Percentiles rank a stretch among this genome's conserved stretches.
phyloP scores from a whole-genome alignment of 345 rosid genomes.

The Pistacia atlantica region DNA sequence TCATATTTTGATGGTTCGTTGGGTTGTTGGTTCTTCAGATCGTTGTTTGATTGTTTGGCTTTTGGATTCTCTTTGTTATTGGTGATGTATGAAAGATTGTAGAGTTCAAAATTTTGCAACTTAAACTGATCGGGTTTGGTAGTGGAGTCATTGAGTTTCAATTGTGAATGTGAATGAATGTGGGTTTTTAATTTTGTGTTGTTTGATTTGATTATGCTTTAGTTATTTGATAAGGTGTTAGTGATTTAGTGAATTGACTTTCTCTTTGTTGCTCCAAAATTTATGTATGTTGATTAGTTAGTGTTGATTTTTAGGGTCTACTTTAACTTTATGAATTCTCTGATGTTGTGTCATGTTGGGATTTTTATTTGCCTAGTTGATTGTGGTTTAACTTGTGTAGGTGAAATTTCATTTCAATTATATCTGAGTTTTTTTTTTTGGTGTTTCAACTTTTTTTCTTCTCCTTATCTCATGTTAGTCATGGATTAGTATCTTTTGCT shows the following conservation, averaged over 20 bases:
- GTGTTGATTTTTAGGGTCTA: too few relatives aligned
- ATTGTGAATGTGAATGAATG: not conserved
- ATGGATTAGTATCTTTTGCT: not conserved
- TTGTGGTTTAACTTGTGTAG: not conserved
- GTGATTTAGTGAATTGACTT: constrained; percentile 6
- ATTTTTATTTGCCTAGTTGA: not conserved
- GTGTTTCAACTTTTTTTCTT: not conserved
- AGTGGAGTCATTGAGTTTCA: not conserved
- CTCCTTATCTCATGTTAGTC: not conserved
- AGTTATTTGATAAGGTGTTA: not conserved
- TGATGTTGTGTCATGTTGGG: not conserved
- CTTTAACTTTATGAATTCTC: not conserved
- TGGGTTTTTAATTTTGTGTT: not conserved
- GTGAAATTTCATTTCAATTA: not conserved
- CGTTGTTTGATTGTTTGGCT: not conserved
- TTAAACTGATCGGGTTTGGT: not conserved
- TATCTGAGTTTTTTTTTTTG: not conserved
- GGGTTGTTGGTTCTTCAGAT: not conserved
- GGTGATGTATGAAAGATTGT: not conserved
- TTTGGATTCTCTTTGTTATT: not conserved
- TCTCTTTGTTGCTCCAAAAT: not conserved
- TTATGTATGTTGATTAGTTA: not conserved
- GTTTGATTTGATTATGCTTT: constrained; percentile 18
- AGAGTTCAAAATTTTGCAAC: not conserved
- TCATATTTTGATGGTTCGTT: not conserved